A percentile compares a stretch with the other conserved stretches of the same genome.
Evolutionary conservation across 169 alveolate species (phyloP).

Genomic region (Plasmodium coatneyi): DNA sequence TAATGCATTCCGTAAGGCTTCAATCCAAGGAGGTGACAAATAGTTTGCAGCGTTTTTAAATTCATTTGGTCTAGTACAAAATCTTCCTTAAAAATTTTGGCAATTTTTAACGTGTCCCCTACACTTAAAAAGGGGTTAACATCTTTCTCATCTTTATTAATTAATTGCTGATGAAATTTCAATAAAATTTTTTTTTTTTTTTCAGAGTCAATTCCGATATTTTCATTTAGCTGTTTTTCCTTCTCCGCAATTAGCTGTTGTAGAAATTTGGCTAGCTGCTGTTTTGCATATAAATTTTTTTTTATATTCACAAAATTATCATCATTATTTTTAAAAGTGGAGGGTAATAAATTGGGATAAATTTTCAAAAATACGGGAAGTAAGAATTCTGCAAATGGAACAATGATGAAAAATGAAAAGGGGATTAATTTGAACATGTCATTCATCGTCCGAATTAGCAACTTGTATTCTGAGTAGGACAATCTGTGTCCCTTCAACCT

Average conservation of each 20-base stretch:
- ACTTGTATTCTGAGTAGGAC: constrained; percentile 86
- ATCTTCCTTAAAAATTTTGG: constrained; percentile 88
- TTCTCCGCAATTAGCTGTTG: constrained; percentile 86
- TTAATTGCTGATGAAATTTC: constrained; percentile 87
- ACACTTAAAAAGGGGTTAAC: constrained; percentile 84
- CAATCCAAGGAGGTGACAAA: constrained; percentile 88
- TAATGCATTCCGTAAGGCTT: constrained; percentile 88
- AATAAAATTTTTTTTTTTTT: constrained; percentile 81
- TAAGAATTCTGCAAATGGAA: constrained; percentile 91
- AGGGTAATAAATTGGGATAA: constrained; percentile 92
- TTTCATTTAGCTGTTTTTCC: constrained; percentile 78
- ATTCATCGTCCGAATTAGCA: constrained; percentile 87
- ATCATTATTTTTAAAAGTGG: constrained; percentile 87
- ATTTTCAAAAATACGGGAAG: constrained; percentile 89
- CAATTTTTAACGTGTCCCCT: constrained; percentile 83
- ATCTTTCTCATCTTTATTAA: constrained; percentile 84
- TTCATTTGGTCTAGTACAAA: constrained; percentile 89
- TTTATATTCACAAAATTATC: constrained; percentile 84
- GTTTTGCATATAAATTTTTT: constrained; percentile 89
- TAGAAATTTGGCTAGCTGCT: constrained; percentile 89
- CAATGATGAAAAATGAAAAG: constrained; percentile 88
- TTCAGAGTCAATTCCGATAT: constrained; percentile 80
- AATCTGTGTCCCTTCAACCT: constrained; percentile 88
- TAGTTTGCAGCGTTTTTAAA: constrained; percentile 89
- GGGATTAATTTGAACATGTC: constrained; percentile 91